Evolutionary conservation across 2,329 filamentous ascomycete genomes (phyloP).

Genomic region (Aspergillaceae sp.): DNA sequence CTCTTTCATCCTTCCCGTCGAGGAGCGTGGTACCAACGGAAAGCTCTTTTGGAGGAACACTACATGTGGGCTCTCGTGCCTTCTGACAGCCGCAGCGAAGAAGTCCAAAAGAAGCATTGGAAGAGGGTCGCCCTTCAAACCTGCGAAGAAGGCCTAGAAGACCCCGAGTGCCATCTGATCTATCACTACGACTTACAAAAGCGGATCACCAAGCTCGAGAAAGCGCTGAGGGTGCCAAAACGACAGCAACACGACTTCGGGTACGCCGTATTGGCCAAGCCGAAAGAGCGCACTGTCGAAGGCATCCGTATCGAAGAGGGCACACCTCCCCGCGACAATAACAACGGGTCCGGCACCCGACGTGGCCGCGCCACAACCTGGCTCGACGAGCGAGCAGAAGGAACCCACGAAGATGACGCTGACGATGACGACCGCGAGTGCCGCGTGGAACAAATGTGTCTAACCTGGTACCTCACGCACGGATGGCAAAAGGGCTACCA

Average conservation of each 20-base stretch:
- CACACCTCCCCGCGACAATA: constrained; percentile 15
- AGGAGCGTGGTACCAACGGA: constrained; percentile 91
- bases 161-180: constrained; percentile 80
- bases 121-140: constrained; percentile 65
- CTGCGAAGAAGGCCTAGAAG: constrained; percentile 78
- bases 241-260: constrained; percentile 87
- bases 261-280: constrained; percentile 69
- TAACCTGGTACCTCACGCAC: constrained; percentile 70
- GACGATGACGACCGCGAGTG: constrained; percentile 51
- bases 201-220: constrained; percentile 84
- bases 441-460: constrained; percentile 87
- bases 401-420: constrained; percentile 42
- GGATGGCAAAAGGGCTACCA: constrained; percentile 89
- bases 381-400: constrained; percentile 56
- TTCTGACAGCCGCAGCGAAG: constrained; percentile 40
- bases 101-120: constrained; percentile 73
- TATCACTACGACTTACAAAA: constrained; percentile 94
- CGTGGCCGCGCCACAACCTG: constrained; percentile 60
- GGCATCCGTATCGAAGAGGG: constrained; percentile 67
- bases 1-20: constrained; percentile 79
- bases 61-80: constrained; percentile 67
- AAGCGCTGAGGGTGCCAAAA: constrained; percentile 68
- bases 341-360: constrained; percentile 9
- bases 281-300: constrained; percentile 64
- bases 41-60: constrained; percentile 87